These are phyloP conservation scores for Myochromella boudieri DNA, from an alignment of 768 basidiomycete genomes.

Conservation along the genomic window DNA sequence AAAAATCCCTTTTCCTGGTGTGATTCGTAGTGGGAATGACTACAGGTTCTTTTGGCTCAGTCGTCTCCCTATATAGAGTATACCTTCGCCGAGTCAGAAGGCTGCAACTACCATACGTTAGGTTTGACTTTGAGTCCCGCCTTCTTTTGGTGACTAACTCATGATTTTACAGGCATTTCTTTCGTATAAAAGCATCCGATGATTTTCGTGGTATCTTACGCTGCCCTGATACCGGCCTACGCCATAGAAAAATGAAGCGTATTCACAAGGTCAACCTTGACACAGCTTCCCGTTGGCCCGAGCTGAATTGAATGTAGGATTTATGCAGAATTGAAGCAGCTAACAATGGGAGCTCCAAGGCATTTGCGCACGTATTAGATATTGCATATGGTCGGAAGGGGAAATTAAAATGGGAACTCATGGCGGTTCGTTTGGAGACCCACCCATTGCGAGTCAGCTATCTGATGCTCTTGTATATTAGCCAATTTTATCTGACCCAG, in stretches of 20 bases:
- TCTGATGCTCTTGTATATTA: constrained; percentile 23
- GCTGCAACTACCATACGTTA: constrained; percentile 44
- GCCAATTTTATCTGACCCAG: constrained; percentile 56
- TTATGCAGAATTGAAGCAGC: constrained; percentile 53
- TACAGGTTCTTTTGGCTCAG: background rate
- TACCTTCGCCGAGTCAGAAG: constrained; percentile 40
- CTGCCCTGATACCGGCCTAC: constrained; percentile 30
- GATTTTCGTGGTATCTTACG: constrained; percentile 51
- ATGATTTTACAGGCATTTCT: constrained; percentile 54
- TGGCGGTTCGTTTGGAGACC: constrained; percentile 48
- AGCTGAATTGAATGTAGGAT: constrained; percentile 37
- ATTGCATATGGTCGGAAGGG: constrained; percentile 78
- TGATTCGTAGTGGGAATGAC: too few relatives aligned
- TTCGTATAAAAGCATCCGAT: constrained; percentile 55
- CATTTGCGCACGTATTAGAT: constrained; percentile 60
- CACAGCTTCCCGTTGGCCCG: constrained; percentile 2
- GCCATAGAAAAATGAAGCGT: constrained; percentile 44
- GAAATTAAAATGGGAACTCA: constrained; percentile 64
- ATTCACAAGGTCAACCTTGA: constrained; percentile 45
- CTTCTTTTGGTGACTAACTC: background rate
- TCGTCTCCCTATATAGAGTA: constrained; percentile 38
- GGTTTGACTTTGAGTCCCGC: constrained; percentile 25
- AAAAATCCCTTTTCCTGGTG: too few relatives aligned
- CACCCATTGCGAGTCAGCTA: background rate
- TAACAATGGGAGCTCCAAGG: constrained; percentile 45